A percentile compares a stretch with the other conserved stretches of the same genome.
Conservation (phyloP, 2,329 filamentous ascomycete species). For the Paecilomyces fulvus region DNA sequence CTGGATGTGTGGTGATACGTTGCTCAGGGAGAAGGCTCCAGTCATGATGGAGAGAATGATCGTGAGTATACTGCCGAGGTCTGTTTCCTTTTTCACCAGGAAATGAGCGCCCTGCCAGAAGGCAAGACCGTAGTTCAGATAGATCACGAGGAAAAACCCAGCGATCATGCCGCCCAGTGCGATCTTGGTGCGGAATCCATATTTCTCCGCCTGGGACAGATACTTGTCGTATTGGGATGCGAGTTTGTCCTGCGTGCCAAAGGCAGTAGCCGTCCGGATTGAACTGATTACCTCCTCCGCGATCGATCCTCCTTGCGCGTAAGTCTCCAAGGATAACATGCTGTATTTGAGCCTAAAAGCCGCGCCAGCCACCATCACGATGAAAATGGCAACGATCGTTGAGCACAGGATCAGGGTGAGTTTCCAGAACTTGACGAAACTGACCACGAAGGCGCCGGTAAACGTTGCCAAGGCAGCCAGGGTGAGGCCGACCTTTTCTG, state of each 20-base stretch:
- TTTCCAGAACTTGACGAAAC: conserved; percentile 88
- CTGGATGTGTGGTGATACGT: conserved; percentile 75
- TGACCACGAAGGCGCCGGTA: conserved; percentile 79
- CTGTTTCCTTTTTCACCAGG: conserved; percentile 57
- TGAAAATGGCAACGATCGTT: conserved; percentile 67
- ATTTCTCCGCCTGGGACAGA: conserved; percentile 62
- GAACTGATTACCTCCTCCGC: conserved; percentile 94
- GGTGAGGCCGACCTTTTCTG: conserved; percentile 76
- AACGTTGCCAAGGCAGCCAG: conserved; percentile 73
- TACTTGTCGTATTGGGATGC: conserved; percentile 75
- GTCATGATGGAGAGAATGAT: conserved; percentile 89
- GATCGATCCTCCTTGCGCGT: conserved; percentile 75
- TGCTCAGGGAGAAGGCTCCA: conserved; percentile 83
- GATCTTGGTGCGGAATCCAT: conserved; percentile 67
- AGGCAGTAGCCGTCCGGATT: conserved; percentile 84
- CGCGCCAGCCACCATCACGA: conserved; percentile 67
- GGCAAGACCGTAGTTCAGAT: conserved; percentile 75
- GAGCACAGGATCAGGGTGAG: conserved; percentile 79
- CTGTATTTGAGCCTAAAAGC: conserved; percentile 71
- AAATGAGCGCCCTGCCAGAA: conserved; percentile 82
- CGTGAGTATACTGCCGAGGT: conserved; percentile 64
- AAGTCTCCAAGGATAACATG: conserved; percentile 67
- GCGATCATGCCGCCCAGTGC: conserved; percentile 71
- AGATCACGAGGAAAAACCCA: conserved; percentile 73
- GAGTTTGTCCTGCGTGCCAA: conserved; percentile 88